phyloP scores from a whole-genome alignment of 2,329 filamentous ascomycete species.

The Penicillium sp. region DNA sequence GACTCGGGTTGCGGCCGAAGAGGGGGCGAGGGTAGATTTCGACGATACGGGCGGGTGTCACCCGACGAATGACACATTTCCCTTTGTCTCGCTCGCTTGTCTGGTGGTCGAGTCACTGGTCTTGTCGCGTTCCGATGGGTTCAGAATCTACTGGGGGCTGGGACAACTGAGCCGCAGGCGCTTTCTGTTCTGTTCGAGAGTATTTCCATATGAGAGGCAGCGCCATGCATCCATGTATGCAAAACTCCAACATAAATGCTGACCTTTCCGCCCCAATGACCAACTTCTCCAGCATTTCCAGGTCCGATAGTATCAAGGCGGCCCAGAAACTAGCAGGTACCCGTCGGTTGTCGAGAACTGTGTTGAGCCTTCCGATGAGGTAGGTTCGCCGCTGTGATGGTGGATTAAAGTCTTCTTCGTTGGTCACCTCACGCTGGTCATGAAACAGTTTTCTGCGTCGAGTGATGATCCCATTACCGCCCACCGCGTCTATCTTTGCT shows the following conservation, averaged over 20 bases:
- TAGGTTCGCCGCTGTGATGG: background rate
- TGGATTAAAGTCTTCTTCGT: background rate
- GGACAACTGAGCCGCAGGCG: background rate
- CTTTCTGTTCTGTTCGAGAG: background rate
- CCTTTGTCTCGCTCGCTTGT: background rate
- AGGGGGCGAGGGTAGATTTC: background rate
- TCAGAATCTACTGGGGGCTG: background rate
- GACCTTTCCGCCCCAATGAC: background rate
- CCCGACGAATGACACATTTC: background rate
- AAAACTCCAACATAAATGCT: background rate
- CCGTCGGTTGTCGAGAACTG: background rate
- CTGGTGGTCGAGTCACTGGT: background rate
- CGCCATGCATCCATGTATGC: conserved; percentile 1
- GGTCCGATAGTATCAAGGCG: background rate
- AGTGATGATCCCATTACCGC: background rate
- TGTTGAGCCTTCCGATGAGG: background rate
- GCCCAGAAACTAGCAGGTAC: background rate
- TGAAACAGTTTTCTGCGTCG: background rate
- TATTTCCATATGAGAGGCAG: background rate
- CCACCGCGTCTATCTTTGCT: background rate
- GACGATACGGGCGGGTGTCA: background rate
- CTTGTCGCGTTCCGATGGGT: background rate
- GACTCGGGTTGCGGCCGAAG: background rate
- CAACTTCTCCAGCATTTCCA: background rate
- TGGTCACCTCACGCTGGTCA: background rate